These are phyloP conservation scores for Apophysomyces elegans DNA, from an alignment of 371 early-diverging fungal genomes.

Conservation along the genomic window DNA sequence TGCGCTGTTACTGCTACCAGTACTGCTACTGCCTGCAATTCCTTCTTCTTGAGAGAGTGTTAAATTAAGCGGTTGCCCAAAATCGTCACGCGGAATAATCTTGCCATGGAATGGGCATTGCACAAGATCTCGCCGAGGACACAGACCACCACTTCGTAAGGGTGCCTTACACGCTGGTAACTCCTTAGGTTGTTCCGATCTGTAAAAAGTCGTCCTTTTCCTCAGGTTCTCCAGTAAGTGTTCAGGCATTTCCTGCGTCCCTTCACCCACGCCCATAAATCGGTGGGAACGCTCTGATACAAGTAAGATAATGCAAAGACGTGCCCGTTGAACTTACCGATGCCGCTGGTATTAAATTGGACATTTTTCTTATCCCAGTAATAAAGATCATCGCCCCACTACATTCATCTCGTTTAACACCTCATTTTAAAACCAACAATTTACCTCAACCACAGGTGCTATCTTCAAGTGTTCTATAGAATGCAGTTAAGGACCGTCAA, in stretches of 20 bases:
- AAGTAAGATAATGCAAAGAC: not conserved
- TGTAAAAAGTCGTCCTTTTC: conserved; percentile 57
- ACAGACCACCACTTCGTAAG: conserved; percentile 67
- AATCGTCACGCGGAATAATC: conserved; percentile 69
- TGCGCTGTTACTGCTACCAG: not conserved
- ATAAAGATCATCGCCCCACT: conserved; percentile 72
- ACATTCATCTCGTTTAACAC: not conserved
- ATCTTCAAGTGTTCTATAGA: conserved; percentile 43
- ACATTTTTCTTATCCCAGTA: conserved; percentile 72
- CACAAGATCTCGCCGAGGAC: conserved; percentile 69
- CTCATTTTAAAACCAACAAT: not conserved
- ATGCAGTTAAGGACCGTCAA: too few relatives aligned
- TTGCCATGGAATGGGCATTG: conserved; percentile 77
- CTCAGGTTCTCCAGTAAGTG: conserved; percentile 55
- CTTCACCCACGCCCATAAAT: conserved; percentile 71
- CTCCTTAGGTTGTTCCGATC: conserved; percentile 37
- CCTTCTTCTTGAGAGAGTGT: not conserved
- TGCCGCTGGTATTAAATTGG: conserved; percentile 66
- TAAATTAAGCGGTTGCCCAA: conserved; percentile 39
- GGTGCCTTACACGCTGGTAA: conserved; percentile 68
- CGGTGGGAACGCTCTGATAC: conserved; percentile 58
- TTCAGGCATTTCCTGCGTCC: conserved; percentile 58
- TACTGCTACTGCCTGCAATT: not conserved
- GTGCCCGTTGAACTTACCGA: conserved; percentile 32
- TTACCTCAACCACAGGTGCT: conserved; percentile 68